phyloP scores from a whole-genome alignment of 1,284 basidiomycete species.

The Rhodotorula sp. region DNA sequence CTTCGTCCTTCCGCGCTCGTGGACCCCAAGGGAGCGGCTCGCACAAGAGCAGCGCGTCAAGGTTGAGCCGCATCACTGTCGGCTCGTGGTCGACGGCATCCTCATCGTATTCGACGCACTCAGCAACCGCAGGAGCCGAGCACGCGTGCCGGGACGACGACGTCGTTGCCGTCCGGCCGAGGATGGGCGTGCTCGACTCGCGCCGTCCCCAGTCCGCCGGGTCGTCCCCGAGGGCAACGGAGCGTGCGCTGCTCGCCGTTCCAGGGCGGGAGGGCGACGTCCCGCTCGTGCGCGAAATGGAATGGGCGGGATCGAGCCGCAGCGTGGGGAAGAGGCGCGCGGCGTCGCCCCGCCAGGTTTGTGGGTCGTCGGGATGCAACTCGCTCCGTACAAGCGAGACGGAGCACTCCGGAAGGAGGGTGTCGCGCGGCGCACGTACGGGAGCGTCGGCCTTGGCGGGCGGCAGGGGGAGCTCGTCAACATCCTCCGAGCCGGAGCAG shows the following conservation, averaged over 20 bases:
- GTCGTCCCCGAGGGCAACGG: neutral
- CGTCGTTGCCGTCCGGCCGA: no score
- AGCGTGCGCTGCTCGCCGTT: neutral
- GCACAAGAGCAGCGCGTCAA: neutral
- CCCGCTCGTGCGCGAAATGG: neutral
- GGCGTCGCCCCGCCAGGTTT: slow-evolving; percentile 15
- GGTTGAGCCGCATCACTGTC: slow-evolving; percentile 1
- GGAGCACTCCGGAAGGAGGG: neutral
- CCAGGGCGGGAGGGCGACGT: neutral
- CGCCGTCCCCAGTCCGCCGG: neutral
- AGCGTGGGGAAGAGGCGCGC: neutral
- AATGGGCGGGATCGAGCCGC: neutral
- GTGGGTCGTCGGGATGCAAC: slow-evolving; percentile 12
- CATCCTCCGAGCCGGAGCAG: neutral
- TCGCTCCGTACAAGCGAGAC: neutral
- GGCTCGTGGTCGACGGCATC: neutral
- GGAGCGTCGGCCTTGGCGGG: neutral
- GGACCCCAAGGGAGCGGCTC: neutral
- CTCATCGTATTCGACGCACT: slow-evolving; percentile 2
- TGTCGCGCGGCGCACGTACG: neutral
- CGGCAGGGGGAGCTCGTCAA: neutral
- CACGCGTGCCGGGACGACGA: neutral
- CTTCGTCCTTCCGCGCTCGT: neutral
- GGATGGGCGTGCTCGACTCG: neutral
- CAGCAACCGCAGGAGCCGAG: neutral